phyloP scores from a whole-genome alignment of 495 filamentous ascomycete genomes.

The Pseudoneurospora amorphoporcata region DNA sequence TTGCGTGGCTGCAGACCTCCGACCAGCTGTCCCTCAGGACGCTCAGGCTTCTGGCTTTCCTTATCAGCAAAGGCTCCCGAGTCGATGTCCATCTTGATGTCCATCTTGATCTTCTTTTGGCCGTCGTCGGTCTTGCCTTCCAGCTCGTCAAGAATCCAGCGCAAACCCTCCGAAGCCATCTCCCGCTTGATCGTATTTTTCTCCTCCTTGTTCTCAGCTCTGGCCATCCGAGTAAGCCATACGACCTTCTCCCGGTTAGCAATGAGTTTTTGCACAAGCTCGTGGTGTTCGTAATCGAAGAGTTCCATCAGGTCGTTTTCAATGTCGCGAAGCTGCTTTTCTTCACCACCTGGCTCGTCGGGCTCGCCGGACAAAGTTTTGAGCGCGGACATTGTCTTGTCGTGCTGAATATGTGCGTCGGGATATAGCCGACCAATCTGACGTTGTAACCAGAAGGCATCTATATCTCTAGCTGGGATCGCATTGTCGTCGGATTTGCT shows the following conservation, averaged over 20 bases:
- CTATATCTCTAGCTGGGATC: slow-evolving; percentile 76
- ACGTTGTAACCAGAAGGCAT: slow-evolving; percentile 94
- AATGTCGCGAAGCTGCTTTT: slow-evolving; percentile 76
- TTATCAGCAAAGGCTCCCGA: slow-evolving; percentile 46
- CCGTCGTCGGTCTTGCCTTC: slow-evolving; percentile 47
- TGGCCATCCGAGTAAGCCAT: slow-evolving; percentile 86
- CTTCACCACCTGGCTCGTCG: slow-evolving; percentile 62
- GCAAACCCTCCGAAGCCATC: slow-evolving; percentile 82
- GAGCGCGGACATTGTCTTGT: slow-evolving; percentile 73
- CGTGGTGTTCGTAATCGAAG: slow-evolving; percentile 93
- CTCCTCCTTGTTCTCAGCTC: slow-evolving; percentile 70
- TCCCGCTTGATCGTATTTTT: slow-evolving; percentile 72
- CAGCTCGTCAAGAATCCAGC: slow-evolving; percentile 77
- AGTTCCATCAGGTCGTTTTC: slow-evolving; percentile 98
- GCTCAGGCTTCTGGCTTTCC: slow-evolving; percentile 27
- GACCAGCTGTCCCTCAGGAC: slow-evolving; percentile 55
- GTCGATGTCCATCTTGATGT: slow-evolving; percentile 95
- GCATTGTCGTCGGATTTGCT: slow-evolving; percentile 40
- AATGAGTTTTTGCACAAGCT: slow-evolving; percentile 86
- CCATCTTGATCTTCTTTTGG: slow-evolving; percentile 55
- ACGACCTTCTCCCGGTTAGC: slow-evolving; percentile 84
- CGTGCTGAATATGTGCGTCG: slow-evolving; percentile 83
- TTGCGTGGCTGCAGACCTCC: slow-evolving; percentile 83
- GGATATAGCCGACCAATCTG: slow-evolving; percentile 80
- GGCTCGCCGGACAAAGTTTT: slow-evolving; percentile 65